Base-by-base conservation (phyloP, 306 rosid species). In the Vigna trinervia region DNA sequence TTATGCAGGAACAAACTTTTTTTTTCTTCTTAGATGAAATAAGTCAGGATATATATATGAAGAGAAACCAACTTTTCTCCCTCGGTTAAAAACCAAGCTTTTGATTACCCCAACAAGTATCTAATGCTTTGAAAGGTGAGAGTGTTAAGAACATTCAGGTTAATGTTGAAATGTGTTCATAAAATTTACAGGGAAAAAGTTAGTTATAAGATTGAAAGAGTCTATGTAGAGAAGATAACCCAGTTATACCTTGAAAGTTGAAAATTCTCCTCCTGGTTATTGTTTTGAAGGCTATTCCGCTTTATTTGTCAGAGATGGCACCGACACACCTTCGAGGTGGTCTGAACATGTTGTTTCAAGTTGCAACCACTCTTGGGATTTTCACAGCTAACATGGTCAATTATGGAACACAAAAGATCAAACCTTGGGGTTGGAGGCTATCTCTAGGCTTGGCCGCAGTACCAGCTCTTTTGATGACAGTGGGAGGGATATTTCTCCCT, bases 381-480 rank as follows among this genome's bases (percentile, higher is more conserved):
- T 94, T 94, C 76, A 86, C 88, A 43, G 98, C 97, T 19, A 94
- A 94, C 83, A 94, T 94, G 97, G 77, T 92, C 58, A 94, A 92
- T 79, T 94, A 34, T 65, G 98, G 96, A 71, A 94, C 98, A 43
- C 92, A 88, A 80, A 89, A 82, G 81, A 87, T 92, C 14, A 81
- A 53, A 30, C 88, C 90, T 13, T 92, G 97, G 98, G 98, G 98
- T 8, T 94, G 98, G 98, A 88, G 97, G 75, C 88, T 94, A 73
- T 94, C 98, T 41, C 73, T 94, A 1, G 97, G 97, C 57, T 83
- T 94, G 87, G 98, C 98, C 67, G 78, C 90, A 60, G 26, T 81
- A 17, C 97, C 96, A 19, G 98, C 98, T 26, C 30, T 79, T 5
- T 19, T 86, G 63, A 94, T 94, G 98, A 92, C 92, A 1, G 66